A percentile compares a stretch with the other conserved stretches of the same genome.
Evolutionary conservation across 192 early-diverging fungal genomes (phyloP).

Genomic region (Cetraspora pellucida): DNA sequence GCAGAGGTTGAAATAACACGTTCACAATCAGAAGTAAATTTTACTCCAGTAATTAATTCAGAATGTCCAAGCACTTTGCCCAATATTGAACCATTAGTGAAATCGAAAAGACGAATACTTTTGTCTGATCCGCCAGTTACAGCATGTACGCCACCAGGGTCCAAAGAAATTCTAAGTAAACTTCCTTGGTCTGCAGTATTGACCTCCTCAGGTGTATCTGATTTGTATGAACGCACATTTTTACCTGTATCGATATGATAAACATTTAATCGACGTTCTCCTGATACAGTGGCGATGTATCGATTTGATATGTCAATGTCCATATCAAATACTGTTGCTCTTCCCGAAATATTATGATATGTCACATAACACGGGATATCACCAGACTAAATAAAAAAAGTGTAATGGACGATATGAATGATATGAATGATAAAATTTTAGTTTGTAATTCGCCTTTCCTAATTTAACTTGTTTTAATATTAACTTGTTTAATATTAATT

Average conservation of each 20-base stretch:
- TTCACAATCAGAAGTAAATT: slow-evolving; percentile 56
- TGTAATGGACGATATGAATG: background rate
- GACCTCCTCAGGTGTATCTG: slow-evolving; percentile 53
- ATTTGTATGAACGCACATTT: slow-evolving; percentile 57
- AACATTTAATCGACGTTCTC: slow-evolving; percentile 69
- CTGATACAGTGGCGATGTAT: slow-evolving; percentile 64
- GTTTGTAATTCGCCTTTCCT: no score
- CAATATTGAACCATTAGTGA: slow-evolving; percentile 62
- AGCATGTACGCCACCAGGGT: slow-evolving; percentile 69
- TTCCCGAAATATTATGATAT: slow-evolving; percentile 70
- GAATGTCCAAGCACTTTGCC: slow-evolving; percentile 66
- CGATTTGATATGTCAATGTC: slow-evolving; percentile 56
- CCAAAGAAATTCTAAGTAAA: slow-evolving; percentile 64
- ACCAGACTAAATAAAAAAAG: slow-evolving; percentile 16
- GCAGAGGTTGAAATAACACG: slow-evolving; percentile 69
- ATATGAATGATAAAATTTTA: background rate
- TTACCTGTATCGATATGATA: slow-evolving; percentile 69
- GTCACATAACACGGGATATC: slow-evolving; percentile 47
- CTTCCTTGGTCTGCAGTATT: slow-evolving; percentile 53
- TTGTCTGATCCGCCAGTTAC: slow-evolving; percentile 71
- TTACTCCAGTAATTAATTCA: slow-evolving; percentile 71
- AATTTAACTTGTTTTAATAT: no score
- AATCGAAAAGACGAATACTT: slow-evolving; percentile 70
- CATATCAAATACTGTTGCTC: slow-evolving; percentile 77
- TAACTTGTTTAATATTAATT: no score